These are phyloP conservation scores for Solanum lycopersicoides DNA, from an alignment of 257 asterid genomes.

Conservation along the genomic window DNA sequence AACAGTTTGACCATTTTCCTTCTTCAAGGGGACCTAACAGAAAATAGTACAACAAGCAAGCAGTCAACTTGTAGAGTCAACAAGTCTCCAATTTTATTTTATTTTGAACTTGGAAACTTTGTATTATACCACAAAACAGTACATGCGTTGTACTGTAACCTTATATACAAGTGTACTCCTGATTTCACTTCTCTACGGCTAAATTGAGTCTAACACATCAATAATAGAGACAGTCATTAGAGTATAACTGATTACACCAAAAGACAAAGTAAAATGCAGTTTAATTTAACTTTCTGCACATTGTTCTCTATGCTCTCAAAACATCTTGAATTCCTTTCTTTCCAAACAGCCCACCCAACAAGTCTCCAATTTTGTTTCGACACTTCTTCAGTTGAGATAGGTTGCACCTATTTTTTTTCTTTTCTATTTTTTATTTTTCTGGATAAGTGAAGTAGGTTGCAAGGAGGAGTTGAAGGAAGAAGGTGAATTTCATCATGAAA, in stretches of 20 bases:
- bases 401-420: not conserved
- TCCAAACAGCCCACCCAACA: not conserved
- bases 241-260: no score
- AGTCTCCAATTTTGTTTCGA: not conserved
- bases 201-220: no score
- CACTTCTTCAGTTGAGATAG: not conserved
- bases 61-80: not conserved
- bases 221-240: no score
- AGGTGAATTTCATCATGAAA: not conserved
- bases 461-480: not conserved
- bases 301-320: no score
- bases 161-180: no score
- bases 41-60: not conserved
- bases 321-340: no score
- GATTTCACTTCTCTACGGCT: no score
- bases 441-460: not conserved
- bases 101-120: no score
- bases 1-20: slow-evolving; percentile 38
- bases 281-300: no score
- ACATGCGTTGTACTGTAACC: no score
- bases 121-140: no score
- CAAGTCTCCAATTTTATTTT: not conserved
- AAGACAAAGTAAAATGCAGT: no score
- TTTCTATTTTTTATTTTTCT: not conserved
- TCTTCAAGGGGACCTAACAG: slow-evolving; percentile 33